A percentile compares a stretch with the other conserved stretches of the same genome.
Evolutionary conservation across 305 asterid species (phyloP).

Genomic region (Solanum chacoense): DNA sequence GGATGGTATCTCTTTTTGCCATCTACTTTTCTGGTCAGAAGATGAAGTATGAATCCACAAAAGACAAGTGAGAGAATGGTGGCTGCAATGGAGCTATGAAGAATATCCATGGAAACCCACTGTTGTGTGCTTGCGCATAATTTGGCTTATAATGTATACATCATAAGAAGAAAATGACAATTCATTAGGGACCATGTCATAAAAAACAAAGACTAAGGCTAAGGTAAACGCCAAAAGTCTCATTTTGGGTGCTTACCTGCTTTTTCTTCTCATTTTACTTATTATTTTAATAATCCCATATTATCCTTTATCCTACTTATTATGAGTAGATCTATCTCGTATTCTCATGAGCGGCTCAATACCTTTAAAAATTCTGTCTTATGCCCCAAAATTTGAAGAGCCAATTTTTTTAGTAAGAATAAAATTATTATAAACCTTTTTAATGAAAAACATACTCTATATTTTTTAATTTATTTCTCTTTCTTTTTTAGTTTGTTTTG

Average conservation of each 20-base stretch:
- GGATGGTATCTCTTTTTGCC: constrained; percentile 41
- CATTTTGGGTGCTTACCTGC: background rate
- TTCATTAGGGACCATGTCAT: background rate
- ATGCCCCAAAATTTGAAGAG: too few species aligned
- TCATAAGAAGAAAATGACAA: background rate
- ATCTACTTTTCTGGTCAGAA: background rate
- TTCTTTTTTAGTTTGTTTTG: too few species aligned
- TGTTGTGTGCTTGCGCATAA: background rate
- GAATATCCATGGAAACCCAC: background rate
- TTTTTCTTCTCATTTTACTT: background rate
- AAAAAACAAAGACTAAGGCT: background rate
- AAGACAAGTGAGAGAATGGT: background rate
- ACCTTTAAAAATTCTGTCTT: too few species aligned
- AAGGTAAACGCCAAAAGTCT: background rate
- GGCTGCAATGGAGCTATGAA: background rate
- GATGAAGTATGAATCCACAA: background rate
- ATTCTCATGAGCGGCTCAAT: too few species aligned
- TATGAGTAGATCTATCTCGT: too few species aligned
- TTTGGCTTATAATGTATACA: background rate
- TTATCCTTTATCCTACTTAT: too few species aligned
- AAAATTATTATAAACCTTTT: too few species aligned
- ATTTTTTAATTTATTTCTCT: too few species aligned
- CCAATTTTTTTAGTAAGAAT: too few species aligned
- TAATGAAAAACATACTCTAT: too few species aligned
- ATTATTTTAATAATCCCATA: too few species aligned